A percentile compares a stretch with the other conserved stretches of the same genome.
Conservation (phyloP, 1,284 basidiomycete genomes). For the Puccinia coronata region DNA sequence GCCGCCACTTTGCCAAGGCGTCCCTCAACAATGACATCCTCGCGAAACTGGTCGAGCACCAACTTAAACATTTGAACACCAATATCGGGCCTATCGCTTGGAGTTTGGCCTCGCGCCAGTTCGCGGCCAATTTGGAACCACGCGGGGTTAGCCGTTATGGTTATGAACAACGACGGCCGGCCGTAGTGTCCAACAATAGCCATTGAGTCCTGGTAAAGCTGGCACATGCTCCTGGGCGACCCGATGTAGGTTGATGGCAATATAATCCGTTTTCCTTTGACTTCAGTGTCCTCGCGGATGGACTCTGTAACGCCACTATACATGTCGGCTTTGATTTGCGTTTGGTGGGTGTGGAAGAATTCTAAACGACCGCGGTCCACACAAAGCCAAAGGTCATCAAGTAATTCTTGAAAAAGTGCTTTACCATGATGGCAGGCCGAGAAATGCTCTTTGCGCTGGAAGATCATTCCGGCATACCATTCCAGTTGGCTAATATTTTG, state of each 20-base stretch:
- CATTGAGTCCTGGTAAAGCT: conserved; percentile 29
- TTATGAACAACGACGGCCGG: conserved; percentile 1
- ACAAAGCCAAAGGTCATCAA: conserved; percentile 58
- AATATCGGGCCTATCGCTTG: neutral
- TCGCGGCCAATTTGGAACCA: neutral
- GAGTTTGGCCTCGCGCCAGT: neutral
- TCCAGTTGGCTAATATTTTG: neutral
- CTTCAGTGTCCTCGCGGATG: neutral
- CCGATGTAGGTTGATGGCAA: conserved; percentile 17
- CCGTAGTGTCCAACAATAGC: neutral
- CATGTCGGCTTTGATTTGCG: neutral
- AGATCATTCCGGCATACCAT: neutral
- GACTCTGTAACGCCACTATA: neutral
- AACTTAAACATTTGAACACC: neutral
- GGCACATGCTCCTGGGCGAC: neutral
- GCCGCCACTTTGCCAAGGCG: neutral
- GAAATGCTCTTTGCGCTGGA: neutral
- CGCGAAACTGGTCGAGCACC: neutral
- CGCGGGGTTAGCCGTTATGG: conserved; percentile 17
- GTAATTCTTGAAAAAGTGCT: conserved; percentile 61
- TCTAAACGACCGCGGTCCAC: conserved; percentile 56
- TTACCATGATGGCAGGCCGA: neutral
- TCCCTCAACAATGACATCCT: neutral
- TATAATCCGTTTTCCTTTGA: neutral
- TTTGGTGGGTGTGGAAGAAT: conserved; percentile 59